Evolutionary conservation across 73 alveolate genomes (phyloP), one percentile per base, ranked within the genome.

Genomic region (Paramecium octaurelia): DNA sequence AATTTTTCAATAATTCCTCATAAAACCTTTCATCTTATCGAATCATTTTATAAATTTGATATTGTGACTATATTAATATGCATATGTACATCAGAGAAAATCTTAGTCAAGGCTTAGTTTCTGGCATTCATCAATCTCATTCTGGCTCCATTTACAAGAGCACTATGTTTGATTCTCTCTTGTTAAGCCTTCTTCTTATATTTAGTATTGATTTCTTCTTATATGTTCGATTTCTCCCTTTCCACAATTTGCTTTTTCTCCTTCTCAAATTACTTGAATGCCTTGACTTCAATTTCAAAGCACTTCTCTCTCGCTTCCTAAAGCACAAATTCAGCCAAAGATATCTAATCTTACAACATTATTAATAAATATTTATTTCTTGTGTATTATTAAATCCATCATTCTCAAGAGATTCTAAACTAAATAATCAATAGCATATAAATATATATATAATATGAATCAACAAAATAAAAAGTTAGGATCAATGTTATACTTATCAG

Each of bases 391-490:
- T 20, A 68, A 16, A 20, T 54, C 23, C 69, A 18, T 54, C 34
- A 54, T 0, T 44, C 58, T 44, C 11, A 48, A 54, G 35, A 54
- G 35, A 54, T 54, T 54, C 69, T 16, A 16, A n/a, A 54, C 31
- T 16, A n/a, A 54, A 18, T 54, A 18, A 18, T 4, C 23, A 54
- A 4, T 3, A 54, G 31, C 31, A 54, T 18, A 54, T 54, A 54
- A 1, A 54, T 6, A 54, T 54, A 50, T 44, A 48, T 54, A 16
- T 54, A 54, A 54, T 54, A 3, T 23, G 21, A 4, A 54, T 86
- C 98, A 92, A 58, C 95, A 96, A 92, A 93, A 93, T 76, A 98
- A 96, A 68, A 97, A 98, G 93, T 98, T 96, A 16, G 99, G 99
- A 54, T 98, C 99, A 23, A 95, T 75, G 31, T 96, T 98, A 96